Conservation (phyloP, 805 yeast genomes). For the Metschnikowia proteae region DNA sequence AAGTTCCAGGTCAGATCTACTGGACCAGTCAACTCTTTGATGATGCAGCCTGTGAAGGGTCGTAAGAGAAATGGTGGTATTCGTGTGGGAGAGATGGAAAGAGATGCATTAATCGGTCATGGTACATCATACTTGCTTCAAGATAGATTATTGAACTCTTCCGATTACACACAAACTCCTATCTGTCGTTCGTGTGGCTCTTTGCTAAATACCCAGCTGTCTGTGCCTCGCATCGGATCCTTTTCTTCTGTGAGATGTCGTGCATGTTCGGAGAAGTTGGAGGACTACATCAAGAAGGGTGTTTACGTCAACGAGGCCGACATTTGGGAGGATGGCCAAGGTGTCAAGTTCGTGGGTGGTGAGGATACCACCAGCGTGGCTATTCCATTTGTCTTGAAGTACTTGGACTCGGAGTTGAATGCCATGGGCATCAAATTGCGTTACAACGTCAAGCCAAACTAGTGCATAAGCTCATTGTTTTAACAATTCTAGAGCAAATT, state of each 20-base stretch:
- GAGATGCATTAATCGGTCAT: slow-evolving; percentile 98
- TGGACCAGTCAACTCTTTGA: slow-evolving; percentile 94
- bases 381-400: slow-evolving; percentile 92
- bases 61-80: slow-evolving; percentile 99
- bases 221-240: slow-evolving; percentile 89
- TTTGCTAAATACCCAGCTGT: slow-evolving; percentile 78
- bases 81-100: slow-evolving; percentile 99
- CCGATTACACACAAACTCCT: slow-evolving; percentile 90
- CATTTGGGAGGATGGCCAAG: slow-evolving; percentile 97
- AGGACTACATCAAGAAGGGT: slow-evolving; percentile 46
- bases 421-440: slow-evolving; percentile 97
- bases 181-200: slow-evolving; percentile 94
- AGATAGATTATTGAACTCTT: slow-evolving; percentile 90
- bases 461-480: slow-evolving; percentile 9
- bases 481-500: not conserved
- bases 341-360: slow-evolving; percentile 88
- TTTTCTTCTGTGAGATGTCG: slow-evolving; percentile 80
- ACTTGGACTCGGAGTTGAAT: slow-evolving; percentile 88
- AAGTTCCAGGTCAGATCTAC: slow-evolving; percentile 99
- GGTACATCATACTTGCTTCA: slow-evolving; percentile 94
- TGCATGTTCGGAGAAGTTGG: slow-evolving; percentile 77
- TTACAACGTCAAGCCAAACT: slow-evolving; percentile 71
- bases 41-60: slow-evolving; percentile 99
- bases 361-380: slow-evolving; percentile 92
- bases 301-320: slow-evolving; percentile 61